phyloP scores from a whole-genome alignment of 1,284 basidiomycete species.

The Filobasidium uniguttulatum region DNA sequence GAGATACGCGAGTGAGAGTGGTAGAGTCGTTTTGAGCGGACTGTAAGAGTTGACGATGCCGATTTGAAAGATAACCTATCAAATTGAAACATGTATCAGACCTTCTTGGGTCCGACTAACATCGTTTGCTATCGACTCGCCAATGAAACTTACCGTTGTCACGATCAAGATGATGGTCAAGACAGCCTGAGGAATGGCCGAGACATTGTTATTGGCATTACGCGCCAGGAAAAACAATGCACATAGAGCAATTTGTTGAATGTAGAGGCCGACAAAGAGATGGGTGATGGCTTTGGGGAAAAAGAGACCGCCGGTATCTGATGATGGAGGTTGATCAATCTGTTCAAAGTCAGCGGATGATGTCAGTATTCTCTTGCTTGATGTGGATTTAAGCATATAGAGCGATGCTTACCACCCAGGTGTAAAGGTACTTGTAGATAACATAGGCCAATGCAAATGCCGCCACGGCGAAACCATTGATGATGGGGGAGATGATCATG shows the following conservation, averaged over 20 bases:
- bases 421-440: conserved; percentile 78
- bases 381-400: neutral
- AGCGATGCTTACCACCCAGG: conserved; percentile 43
- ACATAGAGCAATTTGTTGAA: conserved; percentile 62
- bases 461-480: conserved; percentile 73
- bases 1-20: conserved; percentile 61
- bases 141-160: conserved; percentile 51
- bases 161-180: conserved; percentile 72
- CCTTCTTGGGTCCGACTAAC: conserved; percentile 9
- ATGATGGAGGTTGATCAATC: conserved; percentile 52
- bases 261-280: conserved; percentile 82
- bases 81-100: neutral
- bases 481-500: conserved; percentile 81
- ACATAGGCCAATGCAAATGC: conserved; percentile 75
- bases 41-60: conserved; percentile 50
- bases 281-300: conserved; percentile 91
- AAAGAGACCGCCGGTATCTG: conserved; percentile 85
- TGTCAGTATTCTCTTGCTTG: neutral
- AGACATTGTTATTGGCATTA: conserved; percentile 43
- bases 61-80: conserved; percentile 50
- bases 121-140: too few relatives aligned
- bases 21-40: conserved; percentile 49
- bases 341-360: conserved; percentile 18
- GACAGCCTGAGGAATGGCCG: conserved; percentile 56
- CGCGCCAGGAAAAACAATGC: conserved; percentile 77